Conservation (phyloP, 2,329 filamentous ascomycete species). For the Xylaria sp. region DNA sequence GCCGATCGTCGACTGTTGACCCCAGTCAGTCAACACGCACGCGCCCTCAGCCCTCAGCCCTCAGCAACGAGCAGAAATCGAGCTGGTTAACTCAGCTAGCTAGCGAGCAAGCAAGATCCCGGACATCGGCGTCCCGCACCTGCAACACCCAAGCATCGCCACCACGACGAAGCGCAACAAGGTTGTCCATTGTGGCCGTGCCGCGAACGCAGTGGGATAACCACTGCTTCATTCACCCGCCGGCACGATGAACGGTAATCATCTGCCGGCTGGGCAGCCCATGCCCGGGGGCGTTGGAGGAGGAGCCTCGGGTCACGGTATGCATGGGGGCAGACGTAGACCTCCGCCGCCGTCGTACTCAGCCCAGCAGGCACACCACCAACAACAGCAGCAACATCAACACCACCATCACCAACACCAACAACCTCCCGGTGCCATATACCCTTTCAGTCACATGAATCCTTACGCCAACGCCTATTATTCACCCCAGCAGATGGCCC, state of each 20-base stretch:
- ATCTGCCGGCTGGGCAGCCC: conserved; percentile 80
- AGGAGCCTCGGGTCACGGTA: conserved; percentile 43
- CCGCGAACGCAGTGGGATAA: conserved; percentile 46
- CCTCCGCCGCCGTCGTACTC: conserved; percentile 53
- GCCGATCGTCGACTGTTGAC: conserved; percentile 37
- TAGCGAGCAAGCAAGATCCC: conserved; percentile 11
- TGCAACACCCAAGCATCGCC: conserved; percentile 12
- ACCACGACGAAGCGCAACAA: conserved; percentile 16
- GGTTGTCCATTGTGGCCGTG: conserved; percentile 1
- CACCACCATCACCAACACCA: conserved; percentile 41
- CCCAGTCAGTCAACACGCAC: conserved; percentile 33
- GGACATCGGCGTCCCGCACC: conserved; percentile 19
- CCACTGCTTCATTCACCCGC: conserved; percentile 56
- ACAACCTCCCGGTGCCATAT: conserved; percentile 57
- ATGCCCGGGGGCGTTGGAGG: conserved; percentile 56
- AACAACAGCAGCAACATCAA: conserved; percentile 41
- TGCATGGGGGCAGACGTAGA: conserved; percentile 52
- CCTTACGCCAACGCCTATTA: conserved; percentile 63
- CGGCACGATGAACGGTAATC: conserved; percentile 81
- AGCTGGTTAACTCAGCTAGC: conserved; percentile 13
- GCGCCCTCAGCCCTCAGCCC: conserved; percentile 12
- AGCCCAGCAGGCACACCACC: conserved; percentile 52
- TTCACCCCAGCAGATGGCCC: conserved; percentile 61
- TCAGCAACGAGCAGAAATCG: conserved; percentile 7
- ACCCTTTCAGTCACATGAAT: conserved; percentile 59